These are phyloP conservation scores for Corchorus capsularis DNA, from an alignment of 345 rosid genomes.

Conservation along the genomic window DNA sequence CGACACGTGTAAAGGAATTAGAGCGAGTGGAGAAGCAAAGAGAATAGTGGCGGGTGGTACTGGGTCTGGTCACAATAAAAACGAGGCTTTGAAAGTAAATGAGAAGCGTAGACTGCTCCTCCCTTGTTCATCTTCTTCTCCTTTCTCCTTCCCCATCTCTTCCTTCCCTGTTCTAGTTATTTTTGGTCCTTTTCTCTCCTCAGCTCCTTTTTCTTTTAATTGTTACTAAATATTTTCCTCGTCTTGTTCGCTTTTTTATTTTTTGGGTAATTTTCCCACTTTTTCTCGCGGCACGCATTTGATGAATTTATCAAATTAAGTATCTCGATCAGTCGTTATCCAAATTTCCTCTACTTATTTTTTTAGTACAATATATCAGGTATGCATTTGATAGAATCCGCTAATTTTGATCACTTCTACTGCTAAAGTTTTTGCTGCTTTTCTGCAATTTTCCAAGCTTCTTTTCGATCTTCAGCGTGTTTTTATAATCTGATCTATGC, in stretches of 20 bases:
- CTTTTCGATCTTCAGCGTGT: not conserved
- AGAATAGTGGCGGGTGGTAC: conserved; percentile 19
- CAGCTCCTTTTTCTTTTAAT: not conserved
- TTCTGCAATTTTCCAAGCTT: conserved; percentile 9
- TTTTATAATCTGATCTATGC: conserved; percentile 21
- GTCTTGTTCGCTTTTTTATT: not conserved
- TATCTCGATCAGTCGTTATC: conserved; percentile 17
- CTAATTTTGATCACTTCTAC: conserved; percentile 17
- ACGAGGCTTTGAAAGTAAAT: conserved; percentile 33
- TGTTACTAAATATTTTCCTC: not conserved
- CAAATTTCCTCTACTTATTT: not conserved
- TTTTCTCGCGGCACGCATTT: conserved; percentile 13
- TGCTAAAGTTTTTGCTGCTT: not conserved
- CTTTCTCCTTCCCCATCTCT: not conserved
- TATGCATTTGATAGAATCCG: conserved; percentile 19
- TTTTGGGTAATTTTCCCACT: not conserved
- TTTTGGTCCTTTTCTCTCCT: not conserved
- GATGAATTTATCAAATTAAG: not conserved
- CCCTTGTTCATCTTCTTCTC: conserved; percentile 1
- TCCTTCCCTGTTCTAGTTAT: not conserved
- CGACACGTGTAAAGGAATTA: conserved; percentile 8
- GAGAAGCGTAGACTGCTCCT: conserved; percentile 32
- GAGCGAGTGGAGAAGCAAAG: conserved; percentile 16
- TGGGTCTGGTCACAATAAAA: conserved; percentile 28
- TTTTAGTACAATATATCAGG: not conserved